Base-by-base conservation (phyloP, 306 rosid species). In the Phaseolus lunatus region DNA sequence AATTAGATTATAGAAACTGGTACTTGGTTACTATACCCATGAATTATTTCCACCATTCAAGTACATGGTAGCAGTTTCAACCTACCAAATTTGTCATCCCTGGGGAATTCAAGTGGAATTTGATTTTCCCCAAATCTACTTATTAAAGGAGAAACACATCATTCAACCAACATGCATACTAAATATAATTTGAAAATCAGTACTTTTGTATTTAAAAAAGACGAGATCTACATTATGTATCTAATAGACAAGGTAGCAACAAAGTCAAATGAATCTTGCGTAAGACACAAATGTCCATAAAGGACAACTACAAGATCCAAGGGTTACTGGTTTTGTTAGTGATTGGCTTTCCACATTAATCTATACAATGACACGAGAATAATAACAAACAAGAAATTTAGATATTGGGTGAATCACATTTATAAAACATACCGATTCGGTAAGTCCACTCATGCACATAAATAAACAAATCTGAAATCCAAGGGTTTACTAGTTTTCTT, bases 371-470 rank as follows among this genome's bases (percentile, higher is more conserved):
- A 16, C 6, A 74, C n/a, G 54, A 74, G 68, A 58, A 35, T 9
- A 63, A 72, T 49, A 72, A 72, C 64, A 81, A 73, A 62, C 39
- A 82, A 72, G 74, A 75, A 64, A 6, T 35, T 82, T 59, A 70
- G 35, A 70, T 72, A 58, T 39, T 24, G 44, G 10, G 66, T 19
- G 33, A 20, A 57, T 59, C 56, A 33, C 58, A 66, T 52, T 49
- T 45, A 49, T 61, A 43, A 82, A 79, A 84, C 94, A 79, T 92
- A 96, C 99, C 73, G 85, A 85, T 68, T 91, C 94, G 39, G 91
- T 87, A 62, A 92, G 77, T 63, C 99, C 99, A 82, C 96, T 91
- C 86, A 89, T 84, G 86, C 97, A 96, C 91, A 96, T 96, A 78
- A 96, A 96, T 70, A 96, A 83, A 80, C 91, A 90, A 77, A 93